Conservation (phyloP, 768 basidiomycete genomes). For the Mycena belliarum region DNA sequence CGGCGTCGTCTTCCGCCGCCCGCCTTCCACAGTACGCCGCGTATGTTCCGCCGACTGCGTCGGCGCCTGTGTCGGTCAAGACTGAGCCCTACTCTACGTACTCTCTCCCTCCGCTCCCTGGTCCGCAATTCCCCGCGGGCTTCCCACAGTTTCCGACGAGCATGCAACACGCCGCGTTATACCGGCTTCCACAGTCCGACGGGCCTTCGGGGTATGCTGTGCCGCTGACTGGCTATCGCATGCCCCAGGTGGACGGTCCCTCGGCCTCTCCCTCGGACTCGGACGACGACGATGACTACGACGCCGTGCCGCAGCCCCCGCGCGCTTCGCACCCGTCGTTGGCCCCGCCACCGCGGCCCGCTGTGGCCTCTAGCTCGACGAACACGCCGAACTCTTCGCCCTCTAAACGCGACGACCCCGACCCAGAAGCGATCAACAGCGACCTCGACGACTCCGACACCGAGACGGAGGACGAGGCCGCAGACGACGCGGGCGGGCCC, state of each 20-base stretch:
- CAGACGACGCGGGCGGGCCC: slow-evolving; percentile 47
- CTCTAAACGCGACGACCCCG: slow-evolving; percentile 27
- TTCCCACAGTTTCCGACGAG: not conserved
- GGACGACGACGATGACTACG: slow-evolving; percentile 5
- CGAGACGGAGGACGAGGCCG: slow-evolving; percentile 65
- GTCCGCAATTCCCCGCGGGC: slow-evolving; percentile 34
- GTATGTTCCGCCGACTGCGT: slow-evolving; percentile 26
- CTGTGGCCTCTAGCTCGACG: too few species aligned
- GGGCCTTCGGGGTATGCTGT: slow-evolving; percentile 15
- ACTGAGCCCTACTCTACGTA: slow-evolving; percentile 50
- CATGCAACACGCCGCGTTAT: slow-evolving; percentile 32
- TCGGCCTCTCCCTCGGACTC: not conserved
- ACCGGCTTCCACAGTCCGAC: slow-evolving; percentile 27
- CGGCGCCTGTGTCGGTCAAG: slow-evolving; percentile 34
- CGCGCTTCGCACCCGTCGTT: slow-evolving; percentile 50
- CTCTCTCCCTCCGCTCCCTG: slow-evolving; percentile 43
- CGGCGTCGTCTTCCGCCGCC: slow-evolving; percentile 36
- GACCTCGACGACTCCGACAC: slow-evolving; percentile 78
- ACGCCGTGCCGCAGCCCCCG: slow-evolving; percentile 39
- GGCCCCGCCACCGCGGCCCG: slow-evolving; percentile 30
- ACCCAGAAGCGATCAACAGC: slow-evolving; percentile 74
- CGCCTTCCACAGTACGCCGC: slow-evolving; percentile 37
- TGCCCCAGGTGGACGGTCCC: too few species aligned
- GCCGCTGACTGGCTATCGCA: too few species aligned
- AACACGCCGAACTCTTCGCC: too few species aligned